phyloP scores from a whole-genome alignment of 164 flowering plant species.

The Chloranthus sessilifolius region DNA sequence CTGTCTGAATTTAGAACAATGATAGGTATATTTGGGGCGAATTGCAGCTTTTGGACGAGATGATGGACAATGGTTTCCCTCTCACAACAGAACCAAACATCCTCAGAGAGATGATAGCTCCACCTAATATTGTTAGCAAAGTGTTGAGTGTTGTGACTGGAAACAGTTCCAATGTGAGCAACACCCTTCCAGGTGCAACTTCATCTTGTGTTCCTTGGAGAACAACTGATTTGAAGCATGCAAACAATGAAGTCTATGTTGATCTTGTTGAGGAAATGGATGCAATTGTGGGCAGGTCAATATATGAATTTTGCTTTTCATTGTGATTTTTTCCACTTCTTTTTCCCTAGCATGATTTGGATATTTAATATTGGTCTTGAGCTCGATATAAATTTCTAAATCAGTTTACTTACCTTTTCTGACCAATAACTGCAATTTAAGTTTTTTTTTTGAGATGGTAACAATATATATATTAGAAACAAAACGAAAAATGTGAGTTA shows the following conservation, averaged over 20 bases:
- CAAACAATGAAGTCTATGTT: constrained; percentile 88
- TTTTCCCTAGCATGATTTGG: background rate
- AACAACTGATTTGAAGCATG: constrained; percentile 61
- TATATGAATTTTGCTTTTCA: constrained; percentile 4
- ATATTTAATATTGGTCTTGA: background rate
- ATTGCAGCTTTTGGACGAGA: constrained; percentile 96
- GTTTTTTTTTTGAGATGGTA: too few species aligned
- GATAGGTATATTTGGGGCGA: constrained; percentile 18
- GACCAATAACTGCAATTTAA: too few species aligned
- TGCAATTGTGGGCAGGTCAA: constrained; percentile 78
- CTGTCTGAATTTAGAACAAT: constrained; percentile 13
- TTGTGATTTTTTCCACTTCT: background rate
- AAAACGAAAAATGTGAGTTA: too few species aligned
- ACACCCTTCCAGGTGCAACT: constrained; percentile 88
- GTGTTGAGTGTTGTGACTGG: constrained; percentile 94
- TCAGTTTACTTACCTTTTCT: too few species aligned
- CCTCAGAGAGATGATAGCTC: constrained; percentile 91
- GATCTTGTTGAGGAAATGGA: constrained; percentile 96
- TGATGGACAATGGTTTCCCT: constrained; percentile 99
- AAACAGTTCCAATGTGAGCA: constrained; percentile 78
- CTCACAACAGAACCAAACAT: constrained; percentile 95
- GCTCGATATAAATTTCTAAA: too few species aligned
- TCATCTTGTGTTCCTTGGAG: constrained; percentile 95
- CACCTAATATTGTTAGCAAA: constrained; percentile 92
- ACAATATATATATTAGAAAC: too few species aligned